A percentile compares a stretch with the other conserved stretches of the same genome.
Evolutionary conservation across 495 filamentous ascomycete species (phyloP).

Genomic region (Antarctomyces pellizariae): DNA sequence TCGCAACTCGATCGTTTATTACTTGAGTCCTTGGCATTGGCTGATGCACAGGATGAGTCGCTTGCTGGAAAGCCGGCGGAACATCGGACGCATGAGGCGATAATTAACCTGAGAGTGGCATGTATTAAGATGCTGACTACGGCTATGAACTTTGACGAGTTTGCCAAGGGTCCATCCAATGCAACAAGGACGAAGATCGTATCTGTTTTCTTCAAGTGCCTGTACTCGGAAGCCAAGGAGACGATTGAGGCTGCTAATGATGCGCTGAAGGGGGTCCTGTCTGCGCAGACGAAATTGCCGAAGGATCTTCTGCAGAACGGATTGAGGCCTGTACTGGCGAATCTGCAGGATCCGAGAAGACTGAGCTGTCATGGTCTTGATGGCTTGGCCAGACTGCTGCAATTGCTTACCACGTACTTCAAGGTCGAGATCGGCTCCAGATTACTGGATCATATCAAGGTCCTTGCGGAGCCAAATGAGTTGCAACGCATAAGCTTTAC

Average conservation of each 20-base stretch:
- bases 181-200: constrained; percentile 69
- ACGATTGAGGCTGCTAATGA: constrained; percentile 89
- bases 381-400: constrained; percentile 69
- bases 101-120: constrained; percentile 77
- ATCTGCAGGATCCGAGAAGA: constrained; percentile 80
- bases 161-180: constrained; percentile 41
- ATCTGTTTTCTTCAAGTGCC: constrained; percentile 86
- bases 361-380: constrained; percentile 77
- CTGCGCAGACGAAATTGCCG: constrained; percentile 72
- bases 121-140: constrained; percentile 83
- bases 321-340: constrained; percentile 81
- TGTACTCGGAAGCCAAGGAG: constrained; percentile 75
- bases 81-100: constrained; percentile 71
- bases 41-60: constrained; percentile 80
- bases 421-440: constrained; percentile 93
- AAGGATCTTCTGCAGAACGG: constrained; percentile 91
- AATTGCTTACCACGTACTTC: constrained; percentile 90
- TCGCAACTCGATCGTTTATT: constrained; percentile 74
- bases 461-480: constrained; percentile 55
- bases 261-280: constrained; percentile 62
- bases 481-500: constrained; percentile 85
- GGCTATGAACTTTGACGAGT: constrained; percentile 80
- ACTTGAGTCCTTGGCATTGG: constrained; percentile 75
- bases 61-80: constrained; percentile 67
- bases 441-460: constrained; percentile 76